These are phyloP conservation scores for Corynespora cassiicola DNA, from an alignment of 2,329 filamentous ascomycete genomes.

Conservation along the genomic window DNA sequence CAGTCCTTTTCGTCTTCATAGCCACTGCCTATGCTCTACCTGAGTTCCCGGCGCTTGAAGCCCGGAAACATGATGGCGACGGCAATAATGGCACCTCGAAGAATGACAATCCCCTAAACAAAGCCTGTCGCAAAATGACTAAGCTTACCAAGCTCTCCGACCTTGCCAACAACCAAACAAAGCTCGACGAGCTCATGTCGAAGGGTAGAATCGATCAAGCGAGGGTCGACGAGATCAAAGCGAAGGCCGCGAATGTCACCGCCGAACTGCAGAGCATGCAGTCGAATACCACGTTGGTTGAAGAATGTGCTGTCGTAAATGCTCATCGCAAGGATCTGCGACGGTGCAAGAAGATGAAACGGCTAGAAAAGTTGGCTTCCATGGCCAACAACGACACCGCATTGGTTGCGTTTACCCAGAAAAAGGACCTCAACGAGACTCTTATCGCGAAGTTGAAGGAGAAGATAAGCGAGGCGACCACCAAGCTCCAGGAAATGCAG, in stretches of 20 bases:
- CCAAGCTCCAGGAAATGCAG: conserved; percentile 28
- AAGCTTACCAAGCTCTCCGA: conserved; percentile 28
- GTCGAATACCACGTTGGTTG: conserved; percentile 32
- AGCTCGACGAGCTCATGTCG: conserved; percentile 29
- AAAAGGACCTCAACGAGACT: conserved; percentile 28
- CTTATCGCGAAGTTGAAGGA: conserved; percentile 27
- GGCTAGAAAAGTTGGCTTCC: conserved; percentile 23
- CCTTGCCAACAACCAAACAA: conserved; percentile 36
- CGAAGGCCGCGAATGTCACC: conserved; percentile 30
- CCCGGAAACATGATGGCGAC: conserved; percentile 24
- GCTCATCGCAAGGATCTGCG: conserved; percentile 25
- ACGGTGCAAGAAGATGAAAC: conserved; percentile 30
- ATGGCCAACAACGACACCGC: conserved; percentile 34
- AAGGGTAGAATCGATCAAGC: conserved; percentile 27
- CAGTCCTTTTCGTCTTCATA: conserved; percentile 25
- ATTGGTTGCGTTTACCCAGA: conserved; percentile 24
- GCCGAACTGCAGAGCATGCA: conserved; percentile 26
- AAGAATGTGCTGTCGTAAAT: conserved; percentile 29
- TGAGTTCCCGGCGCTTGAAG: conserved; percentile 22
- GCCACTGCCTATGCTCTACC: conserved; percentile 26
- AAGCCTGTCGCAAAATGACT: conserved; percentile 27
- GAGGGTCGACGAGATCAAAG: conserved; percentile 31
- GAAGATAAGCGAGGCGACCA: conserved; percentile 24
- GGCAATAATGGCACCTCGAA: conserved; percentile 14
- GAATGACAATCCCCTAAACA: conserved; percentile 19